Percentiles rank a stretch among this genome's conserved stretches.
phyloP scores from a whole-genome alignment of 108 stramenopile species.

The Epipyxis sp. region DNA sequence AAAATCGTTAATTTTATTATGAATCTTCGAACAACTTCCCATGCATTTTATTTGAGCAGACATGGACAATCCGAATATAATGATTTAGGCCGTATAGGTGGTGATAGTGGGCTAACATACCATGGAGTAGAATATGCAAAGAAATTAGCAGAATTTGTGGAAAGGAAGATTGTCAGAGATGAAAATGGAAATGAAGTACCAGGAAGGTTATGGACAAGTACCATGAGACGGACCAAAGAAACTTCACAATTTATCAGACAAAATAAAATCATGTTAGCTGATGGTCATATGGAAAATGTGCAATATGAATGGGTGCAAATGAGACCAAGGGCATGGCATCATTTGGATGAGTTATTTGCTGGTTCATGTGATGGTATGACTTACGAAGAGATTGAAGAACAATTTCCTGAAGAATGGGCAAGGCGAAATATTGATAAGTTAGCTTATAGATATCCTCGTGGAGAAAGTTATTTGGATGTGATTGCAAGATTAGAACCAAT shows the following conservation, averaged over 20 bases:
- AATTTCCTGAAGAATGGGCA: slow-evolving; percentile 87
- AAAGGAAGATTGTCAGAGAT: slow-evolving; percentile 38
- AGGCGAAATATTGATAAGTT: slow-evolving; percentile 86
- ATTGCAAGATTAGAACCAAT: slow-evolving; percentile 91
- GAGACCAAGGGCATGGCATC: slow-evolving; percentile 59
- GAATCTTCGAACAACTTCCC: slow-evolving; percentile 77
- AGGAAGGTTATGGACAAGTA: slow-evolving; percentile 91
- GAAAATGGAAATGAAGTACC: slow-evolving; percentile 39
- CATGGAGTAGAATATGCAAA: slow-evolving; percentile 82
- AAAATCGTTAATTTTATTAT: slow-evolving; percentile 87
- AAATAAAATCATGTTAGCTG: slow-evolving; percentile 25
- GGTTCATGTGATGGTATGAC: slow-evolving; percentile 90
- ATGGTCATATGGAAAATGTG: slow-evolving; percentile 15
- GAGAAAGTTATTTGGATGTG: slow-evolving; percentile 98
- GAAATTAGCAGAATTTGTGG: slow-evolving; percentile 79
- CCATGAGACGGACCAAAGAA: slow-evolving; percentile 86
- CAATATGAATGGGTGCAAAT: slow-evolving; percentile 74
- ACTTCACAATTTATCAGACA: slow-evolving; percentile 86
- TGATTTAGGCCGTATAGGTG: slow-evolving; percentile 92
- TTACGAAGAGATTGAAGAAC: slow-evolving; percentile 87
- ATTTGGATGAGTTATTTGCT: slow-evolving; percentile 89
- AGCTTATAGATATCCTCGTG: slow-evolving; percentile 72
- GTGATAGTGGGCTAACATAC: slow-evolving; percentile 84
- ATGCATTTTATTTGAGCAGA: slow-evolving; percentile 85
- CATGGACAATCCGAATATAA: slow-evolving; percentile 99